Conservation (phyloP, 768 basidiomycete species). For the Hirschioporus abietinus region DNA sequence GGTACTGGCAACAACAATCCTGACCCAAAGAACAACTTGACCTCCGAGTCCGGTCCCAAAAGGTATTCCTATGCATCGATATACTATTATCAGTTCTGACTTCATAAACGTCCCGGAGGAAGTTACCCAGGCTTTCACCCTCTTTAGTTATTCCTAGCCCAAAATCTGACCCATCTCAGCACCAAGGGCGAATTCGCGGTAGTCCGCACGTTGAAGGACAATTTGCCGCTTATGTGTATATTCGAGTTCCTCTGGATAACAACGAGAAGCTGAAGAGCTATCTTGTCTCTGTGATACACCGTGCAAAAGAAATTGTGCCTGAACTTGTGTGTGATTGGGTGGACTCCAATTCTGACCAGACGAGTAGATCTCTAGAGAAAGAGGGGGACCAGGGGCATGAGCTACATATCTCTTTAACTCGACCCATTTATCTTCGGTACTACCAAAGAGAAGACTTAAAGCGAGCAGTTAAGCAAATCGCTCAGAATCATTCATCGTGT, state of each 20-base stretch:
- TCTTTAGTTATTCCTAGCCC: slow-evolving; percentile 44
- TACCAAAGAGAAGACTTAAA: slow-evolving; percentile 77
- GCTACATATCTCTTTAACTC: slow-evolving; percentile 82
- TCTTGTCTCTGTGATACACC: slow-evolving; percentile 39
- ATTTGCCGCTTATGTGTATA: slow-evolving; percentile 74
- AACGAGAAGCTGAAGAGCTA: slow-evolving; percentile 36
- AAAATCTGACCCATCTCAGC: slow-evolving; percentile 67
- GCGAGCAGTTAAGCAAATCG: slow-evolving; percentile 48
- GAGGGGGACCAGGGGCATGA: slow-evolving; percentile 28
- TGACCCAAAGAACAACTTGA: slow-evolving; percentile 34
- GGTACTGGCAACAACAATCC: slow-evolving; percentile 17
- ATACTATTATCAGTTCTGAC: background rate
- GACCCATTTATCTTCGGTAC: slow-evolving; percentile 72
- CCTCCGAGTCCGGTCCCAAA: background rate
- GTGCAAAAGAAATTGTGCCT: slow-evolving; percentile 42
- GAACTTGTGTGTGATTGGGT: slow-evolving; percentile 41
- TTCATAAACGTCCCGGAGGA: slow-evolving; percentile 33
- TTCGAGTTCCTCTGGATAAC: slow-evolving; percentile 48
- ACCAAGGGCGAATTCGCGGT: slow-evolving; percentile 78
- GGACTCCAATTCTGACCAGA: slow-evolving; percentile 5
- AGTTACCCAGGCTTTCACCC: slow-evolving; percentile 53
- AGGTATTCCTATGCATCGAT: slow-evolving; percentile 2
- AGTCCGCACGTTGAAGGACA: slow-evolving; percentile 84
- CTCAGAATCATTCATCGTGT: slow-evolving; percentile 43
- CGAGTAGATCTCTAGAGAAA: slow-evolving; percentile 5